Evolutionary conservation across 1,284 basidiomycete genomes (phyloP).

Genomic region (Megacollybia platyphylla): DNA sequence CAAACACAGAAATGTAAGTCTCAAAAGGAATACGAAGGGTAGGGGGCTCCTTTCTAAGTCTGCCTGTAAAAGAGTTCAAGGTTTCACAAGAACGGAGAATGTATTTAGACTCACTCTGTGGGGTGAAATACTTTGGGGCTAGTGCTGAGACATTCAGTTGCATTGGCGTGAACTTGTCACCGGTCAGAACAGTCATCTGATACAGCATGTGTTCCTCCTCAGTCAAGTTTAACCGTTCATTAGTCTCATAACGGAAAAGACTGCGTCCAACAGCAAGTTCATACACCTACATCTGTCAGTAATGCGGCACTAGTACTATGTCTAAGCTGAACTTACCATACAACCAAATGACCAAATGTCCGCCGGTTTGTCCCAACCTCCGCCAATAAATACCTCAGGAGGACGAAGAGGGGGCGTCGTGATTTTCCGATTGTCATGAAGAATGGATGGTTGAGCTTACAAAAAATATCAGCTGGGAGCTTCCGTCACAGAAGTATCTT

Average conservation of each 20-base stretch:
- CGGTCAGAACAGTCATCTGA: conserved; percentile 11
- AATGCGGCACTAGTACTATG: background rate
- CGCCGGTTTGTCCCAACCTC: no score
- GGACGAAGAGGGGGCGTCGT: no score
- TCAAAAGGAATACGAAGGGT: background rate
- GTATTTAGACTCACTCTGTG: conserved; percentile 5
- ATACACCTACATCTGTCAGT: conserved; percentile 10
- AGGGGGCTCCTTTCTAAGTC: background rate
- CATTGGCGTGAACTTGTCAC: conserved; percentile 6
- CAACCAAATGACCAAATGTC: no score
- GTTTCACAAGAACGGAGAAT: background rate
- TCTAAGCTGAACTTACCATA: conserved; percentile 10
- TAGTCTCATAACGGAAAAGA: conserved; percentile 10
- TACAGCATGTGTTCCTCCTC: conserved; percentile 9
- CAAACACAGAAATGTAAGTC: conserved; percentile 1
- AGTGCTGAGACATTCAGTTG: conserved; percentile 2
- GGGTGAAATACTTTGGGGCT: conserved; percentile 6
- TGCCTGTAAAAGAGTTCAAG: conserved; percentile 1
- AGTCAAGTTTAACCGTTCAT: conserved; percentile 7
- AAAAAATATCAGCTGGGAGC: no score
- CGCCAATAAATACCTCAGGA: no score
- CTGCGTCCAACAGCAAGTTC: conserved; percentile 9
- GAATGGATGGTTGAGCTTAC: no score
- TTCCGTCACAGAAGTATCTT: background rate
- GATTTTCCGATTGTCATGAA: no score